These are phyloP conservation scores for Microdochium paspali DNA, from an alignment of 2,329 filamentous ascomycete species.

Conservation along the genomic window DNA sequence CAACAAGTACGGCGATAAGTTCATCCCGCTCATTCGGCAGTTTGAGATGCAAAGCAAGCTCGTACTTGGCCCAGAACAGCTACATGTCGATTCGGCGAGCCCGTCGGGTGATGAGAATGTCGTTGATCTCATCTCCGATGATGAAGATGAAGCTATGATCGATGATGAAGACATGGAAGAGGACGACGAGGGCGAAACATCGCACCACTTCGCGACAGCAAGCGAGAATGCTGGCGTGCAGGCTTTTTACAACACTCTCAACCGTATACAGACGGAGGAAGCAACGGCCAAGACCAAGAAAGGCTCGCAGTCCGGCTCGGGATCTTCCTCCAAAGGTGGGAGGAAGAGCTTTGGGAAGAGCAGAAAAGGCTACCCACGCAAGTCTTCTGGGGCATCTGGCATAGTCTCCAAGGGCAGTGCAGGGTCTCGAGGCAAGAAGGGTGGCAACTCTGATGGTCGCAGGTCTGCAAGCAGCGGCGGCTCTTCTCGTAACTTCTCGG, in stretches of 20 bases:
- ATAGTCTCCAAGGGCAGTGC: background rate
- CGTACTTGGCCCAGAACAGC: constrained; percentile 1
- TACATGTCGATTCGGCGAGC: constrained; percentile 2
- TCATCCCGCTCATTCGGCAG: constrained; percentile 48
- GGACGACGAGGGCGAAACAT: constrained; percentile 24
- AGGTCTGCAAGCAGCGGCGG: constrained; percentile 2
- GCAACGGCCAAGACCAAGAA: background rate
- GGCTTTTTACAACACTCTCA: background rate
- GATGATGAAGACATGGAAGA: constrained; percentile 11
- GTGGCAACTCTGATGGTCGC: background rate
- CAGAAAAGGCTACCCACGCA: background rate
- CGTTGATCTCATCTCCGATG: constrained; percentile 40
- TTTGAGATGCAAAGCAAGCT: constrained; percentile 30
- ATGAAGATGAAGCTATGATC: constrained; percentile 19
- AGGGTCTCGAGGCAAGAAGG: background rate
- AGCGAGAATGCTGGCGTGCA: background rate
- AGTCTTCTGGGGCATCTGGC: background rate
- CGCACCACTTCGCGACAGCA: constrained; percentile 34
- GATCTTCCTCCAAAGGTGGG: background rate
- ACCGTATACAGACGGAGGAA: background rate
- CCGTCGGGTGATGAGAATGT: constrained; percentile 25
- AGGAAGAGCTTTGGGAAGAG: background rate
- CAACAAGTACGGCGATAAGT: constrained; percentile 46
- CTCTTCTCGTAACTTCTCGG: constrained; percentile 3
- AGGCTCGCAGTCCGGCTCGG: background rate